Base-by-base conservation (phyloP, 2,329 filamentous ascomycete genomes). In the Trichoderma sp. region DNA sequence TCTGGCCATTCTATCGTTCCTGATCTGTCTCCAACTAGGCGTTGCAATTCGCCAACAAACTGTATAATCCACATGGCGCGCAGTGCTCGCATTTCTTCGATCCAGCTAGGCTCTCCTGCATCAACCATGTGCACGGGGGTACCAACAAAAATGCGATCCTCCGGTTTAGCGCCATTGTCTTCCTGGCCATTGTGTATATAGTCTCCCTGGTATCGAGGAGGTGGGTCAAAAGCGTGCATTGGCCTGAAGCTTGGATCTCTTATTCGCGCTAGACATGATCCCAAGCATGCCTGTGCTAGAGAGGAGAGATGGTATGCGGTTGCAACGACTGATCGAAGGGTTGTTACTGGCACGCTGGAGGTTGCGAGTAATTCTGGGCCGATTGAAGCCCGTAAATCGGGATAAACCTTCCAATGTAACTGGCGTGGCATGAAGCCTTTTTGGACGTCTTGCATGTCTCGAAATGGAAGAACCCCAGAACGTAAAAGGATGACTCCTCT, bases 31-130 rank as follows among this genome's bases (percentile, higher is more conserved):
- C 4, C n/a, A 3, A 33, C 50, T 4, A 56, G 27, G 11, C 65
- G 4, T 18, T 50, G 41, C 9, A 79, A 24, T 27, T 80, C 77
- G 0, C 77, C 65, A 2, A 71, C 38, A 7, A 80, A 29, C 18
- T 80, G 78, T 24, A 80, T 71, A 11, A 76, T 12, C 78, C 78
- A 80, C 14, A 79, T 18, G 35, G 77, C 79, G 8, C 79, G 79
- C 3, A 76, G 5, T 24, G 35, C 79, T 27, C 79, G 63, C 76
- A 79, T 80, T n/a, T 79, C 78, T 24, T 80, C 79, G 3, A 79
- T 68, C 78, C 78, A 80, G 29, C n/a, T 77, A 1, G 79, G 79
- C 5, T 76, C 75, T 4, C 78, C 79, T 21, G 38, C 56, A 35
- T 75, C 74, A 50, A 60, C 50, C 3, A 72, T 18, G 0, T 62